These are phyloP conservation scores for Citrus inodora DNA, from an alignment of 345 rosid genomes.

Conservation along the genomic window DNA sequence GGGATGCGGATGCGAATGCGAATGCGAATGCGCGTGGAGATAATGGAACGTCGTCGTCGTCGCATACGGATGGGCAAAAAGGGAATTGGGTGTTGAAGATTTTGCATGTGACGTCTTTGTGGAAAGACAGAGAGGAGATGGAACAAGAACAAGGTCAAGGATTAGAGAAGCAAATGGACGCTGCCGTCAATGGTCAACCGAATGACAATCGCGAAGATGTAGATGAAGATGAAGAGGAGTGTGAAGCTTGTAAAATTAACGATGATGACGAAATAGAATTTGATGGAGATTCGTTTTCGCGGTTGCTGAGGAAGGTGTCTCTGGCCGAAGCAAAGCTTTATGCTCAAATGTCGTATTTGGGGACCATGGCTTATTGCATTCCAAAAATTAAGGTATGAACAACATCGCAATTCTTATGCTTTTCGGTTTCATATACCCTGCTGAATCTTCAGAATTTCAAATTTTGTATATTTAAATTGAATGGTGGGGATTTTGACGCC, in stretches of 20 bases:
- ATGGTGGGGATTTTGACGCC: not conserved
- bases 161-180: slow-evolving; percentile 18
- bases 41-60: slow-evolving; percentile 7
- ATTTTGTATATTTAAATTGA: not conserved
- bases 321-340: slow-evolving; percentile 68
- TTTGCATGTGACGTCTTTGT: slow-evolving; percentile 65
- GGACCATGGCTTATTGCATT: slow-evolving; percentile 73
- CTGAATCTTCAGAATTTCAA: not conserved
- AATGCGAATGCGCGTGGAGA: not conserved
- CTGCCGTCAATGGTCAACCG: slow-evolving; percentile 1
- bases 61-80: slow-evolving; percentile 29
- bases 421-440: no score
- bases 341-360: slow-evolving; percentile 76
- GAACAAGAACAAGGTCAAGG: slow-evolving; percentile 23
- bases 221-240: slow-evolving; percentile 28
- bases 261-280: slow-evolving; percentile 36
- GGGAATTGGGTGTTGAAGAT: slow-evolving; percentile 91
- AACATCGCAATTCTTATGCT: not conserved
- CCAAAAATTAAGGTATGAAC: slow-evolving; percentile 60
- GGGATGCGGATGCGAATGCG: not conserved
- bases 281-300: slow-evolving; percentile 68
- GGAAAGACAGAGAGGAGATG: slow-evolving; percentile 43
- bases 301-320: slow-evolving; percentile 61
- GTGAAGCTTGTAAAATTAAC: slow-evolving; percentile 47
- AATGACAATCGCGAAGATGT: not conserved